Evolutionary conservation across 1,139 yeast genomes (phyloP).

Genomic region (Candida buenavistaensis): DNA sequence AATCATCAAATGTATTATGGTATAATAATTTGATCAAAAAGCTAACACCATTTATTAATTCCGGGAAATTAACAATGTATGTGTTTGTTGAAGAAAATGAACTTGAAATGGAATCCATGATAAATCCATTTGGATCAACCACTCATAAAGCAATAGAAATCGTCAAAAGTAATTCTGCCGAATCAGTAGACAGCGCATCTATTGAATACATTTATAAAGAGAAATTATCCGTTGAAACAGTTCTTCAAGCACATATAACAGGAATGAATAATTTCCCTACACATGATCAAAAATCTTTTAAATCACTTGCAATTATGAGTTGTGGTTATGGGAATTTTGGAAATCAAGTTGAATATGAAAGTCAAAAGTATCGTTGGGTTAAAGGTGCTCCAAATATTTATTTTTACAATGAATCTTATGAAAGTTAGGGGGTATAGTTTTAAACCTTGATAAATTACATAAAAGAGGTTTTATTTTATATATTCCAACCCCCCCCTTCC

Average conservation of each 20-base stretch:
- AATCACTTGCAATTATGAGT: constrained; percentile 33
- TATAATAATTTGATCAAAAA: constrained; percentile 34
- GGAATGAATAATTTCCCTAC: constrained; percentile 10
- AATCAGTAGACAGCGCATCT: constrained; percentile 1
- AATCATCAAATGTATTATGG: constrained; percentile 32
- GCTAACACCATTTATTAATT: constrained; percentile 23
- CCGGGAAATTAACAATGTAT: constrained; percentile 23
- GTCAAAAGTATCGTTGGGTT: constrained; percentile 28
- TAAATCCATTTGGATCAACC: constrained; percentile 1
- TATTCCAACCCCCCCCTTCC: no score
- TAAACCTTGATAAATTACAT: no score
- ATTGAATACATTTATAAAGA: constrained; percentile 6
- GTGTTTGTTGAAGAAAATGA: constrained; percentile 14
- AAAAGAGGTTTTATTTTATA: no score
- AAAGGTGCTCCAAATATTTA: constrained; percentile 34
- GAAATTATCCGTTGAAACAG: constrained; percentile 5
- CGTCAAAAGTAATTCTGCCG: constrained; percentile 1
- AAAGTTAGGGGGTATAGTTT: no score
- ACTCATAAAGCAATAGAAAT: no score
- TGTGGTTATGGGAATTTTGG: constrained; percentile 39
- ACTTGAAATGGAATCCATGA: constrained; percentile 1
- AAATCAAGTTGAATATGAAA: constrained; percentile 22
- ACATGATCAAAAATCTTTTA: constrained; percentile 16
- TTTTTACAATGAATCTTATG: constrained; percentile 33
- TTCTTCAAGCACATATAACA: constrained; percentile 9